Conservation (phyloP, 768 basidiomycete genomes). For the Mycena belliarum region DNA sequence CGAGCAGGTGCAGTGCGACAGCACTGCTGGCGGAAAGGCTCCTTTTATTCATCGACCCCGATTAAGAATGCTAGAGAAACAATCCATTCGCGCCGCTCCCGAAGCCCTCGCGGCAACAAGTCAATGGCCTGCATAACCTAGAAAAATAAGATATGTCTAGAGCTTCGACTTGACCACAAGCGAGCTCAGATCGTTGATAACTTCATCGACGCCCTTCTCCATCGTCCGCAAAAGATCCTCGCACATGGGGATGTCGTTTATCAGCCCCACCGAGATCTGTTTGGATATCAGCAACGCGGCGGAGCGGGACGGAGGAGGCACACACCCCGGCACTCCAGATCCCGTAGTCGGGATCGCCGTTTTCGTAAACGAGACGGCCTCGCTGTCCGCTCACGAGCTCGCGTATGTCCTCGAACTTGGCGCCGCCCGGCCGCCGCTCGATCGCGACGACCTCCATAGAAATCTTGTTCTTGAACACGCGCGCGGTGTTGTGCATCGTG, state of each 20-base stretch:
- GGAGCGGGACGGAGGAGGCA: not conserved
- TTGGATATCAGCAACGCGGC: not conserved
- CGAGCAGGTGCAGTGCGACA: no score
- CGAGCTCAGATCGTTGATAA: constrained; percentile 50
- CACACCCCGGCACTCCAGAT: constrained; percentile 72
- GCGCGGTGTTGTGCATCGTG: constrained; percentile 77
- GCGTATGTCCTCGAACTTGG: constrained; percentile 82
- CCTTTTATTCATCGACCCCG: no score
- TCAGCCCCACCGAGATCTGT: constrained; percentile 59
- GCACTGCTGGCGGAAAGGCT: no score
- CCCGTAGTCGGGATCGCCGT: constrained; percentile 83
- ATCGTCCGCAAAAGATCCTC: constrained; percentile 65
- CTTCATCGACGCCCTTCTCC: constrained; percentile 74
- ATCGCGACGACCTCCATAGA: constrained; percentile 82
- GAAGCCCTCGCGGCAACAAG: no score
- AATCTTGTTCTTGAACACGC: constrained; percentile 87
- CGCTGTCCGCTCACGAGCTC: constrained; percentile 75
- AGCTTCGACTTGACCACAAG: constrained; percentile 41
- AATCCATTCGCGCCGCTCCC: no score
- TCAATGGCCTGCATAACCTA: no score
- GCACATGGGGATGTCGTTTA: constrained; percentile 85
- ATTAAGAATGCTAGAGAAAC: no score
- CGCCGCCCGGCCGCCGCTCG: constrained; percentile 79
- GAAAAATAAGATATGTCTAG: constrained; percentile 23
- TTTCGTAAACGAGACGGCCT: constrained; percentile 76